Evolutionary conservation across 768 basidiomycete genomes (phyloP), one percentile per base, ranked within the genome.

Genomic region (Trametes cinnabarina): DNA sequence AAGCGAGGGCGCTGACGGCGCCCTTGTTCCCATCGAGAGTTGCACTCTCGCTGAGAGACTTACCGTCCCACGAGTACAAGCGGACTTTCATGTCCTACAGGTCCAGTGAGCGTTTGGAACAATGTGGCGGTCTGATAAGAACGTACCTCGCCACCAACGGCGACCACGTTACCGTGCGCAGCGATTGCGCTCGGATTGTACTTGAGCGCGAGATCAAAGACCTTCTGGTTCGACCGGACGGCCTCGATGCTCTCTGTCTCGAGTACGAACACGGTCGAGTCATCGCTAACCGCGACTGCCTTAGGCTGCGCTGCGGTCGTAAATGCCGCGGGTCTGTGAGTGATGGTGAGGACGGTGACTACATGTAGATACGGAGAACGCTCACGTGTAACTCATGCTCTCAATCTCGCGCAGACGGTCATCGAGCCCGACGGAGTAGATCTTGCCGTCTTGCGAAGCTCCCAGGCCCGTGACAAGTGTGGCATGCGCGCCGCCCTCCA

Each of bases 381-480:
- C 82, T 56, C 57, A 88, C 82, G 76, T 71, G 69, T 83, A 87
- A 59, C 68, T 71, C 20, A 72, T 72, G 19, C 73, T 73, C 39
- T 79, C 79, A 42, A 93, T 82, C 66, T 92, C 90, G 43, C 86
- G 78, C 3, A 93, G 74, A 30, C 70, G 76, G 68, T 97, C 95
- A 61, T 97, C 95, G 66, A 83, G 94, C 12, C 90, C 94, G 15
- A 84, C 74, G 20, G 88, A 88, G 65, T 82, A 87, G 1, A 88
- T 75, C 51, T 79, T 83, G 25, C 81, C 83, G 8, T 71, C 67
- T 0, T 73, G 64, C 10, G 77, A 74, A 0, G 77, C 68, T 0
- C 82, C 76, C 44, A 97, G 71, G 0, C 80, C 86, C 0, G 85
- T 79, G 19, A 97, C 80, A 47, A 88, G 77, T 60, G 77, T 90